Conservation (phyloP, 192 early-diverging fungal genomes). For the Geosiphon pyriformis region DNA sequence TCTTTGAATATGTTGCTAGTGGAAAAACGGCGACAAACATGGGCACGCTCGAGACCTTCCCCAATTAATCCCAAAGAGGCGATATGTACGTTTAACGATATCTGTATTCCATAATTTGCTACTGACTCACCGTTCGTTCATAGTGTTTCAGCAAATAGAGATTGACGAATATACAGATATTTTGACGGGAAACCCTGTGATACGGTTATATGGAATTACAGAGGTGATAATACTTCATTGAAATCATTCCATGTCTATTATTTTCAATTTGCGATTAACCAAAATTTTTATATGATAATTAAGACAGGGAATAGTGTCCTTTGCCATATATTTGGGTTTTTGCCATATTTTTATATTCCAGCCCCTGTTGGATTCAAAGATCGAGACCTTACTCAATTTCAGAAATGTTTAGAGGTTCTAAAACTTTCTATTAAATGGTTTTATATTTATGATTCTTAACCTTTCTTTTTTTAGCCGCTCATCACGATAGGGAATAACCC, state of each 20-base stretch:
- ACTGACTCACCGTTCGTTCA: no score
- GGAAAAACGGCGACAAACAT: conserved; percentile 33
- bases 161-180: conserved; percentile 73
- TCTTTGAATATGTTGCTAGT: conserved; percentile 24
- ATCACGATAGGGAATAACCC: not conserved
- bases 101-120: not conserved
- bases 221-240: conserved; percentile 37
- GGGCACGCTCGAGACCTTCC: conserved; percentile 28
- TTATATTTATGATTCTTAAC: not conserved
- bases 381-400: conserved; percentile 50
- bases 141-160: conserved; percentile 96
- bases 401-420: conserved; percentile 49
- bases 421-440: conserved; percentile 8
- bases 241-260: not conserved
- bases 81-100: not conserved
- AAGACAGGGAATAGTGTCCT: conserved; percentile 82
- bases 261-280: not conserved
- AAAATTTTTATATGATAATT: not conserved
- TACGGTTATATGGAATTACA: conserved; percentile 85
- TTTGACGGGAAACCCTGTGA: conserved; percentile 44
- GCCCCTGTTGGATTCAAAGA: conserved; percentile 75
- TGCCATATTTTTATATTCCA: conserved; percentile 91
- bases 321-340: conserved; percentile 86
- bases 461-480: not conserved
- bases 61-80: conserved; percentile 26